A percentile compares a stretch with the other conserved stretches of the same genome.
Evolutionary conservation across 208 protist genomes (phyloP).

Genomic region (Leishmania tarentolae): DNA sequence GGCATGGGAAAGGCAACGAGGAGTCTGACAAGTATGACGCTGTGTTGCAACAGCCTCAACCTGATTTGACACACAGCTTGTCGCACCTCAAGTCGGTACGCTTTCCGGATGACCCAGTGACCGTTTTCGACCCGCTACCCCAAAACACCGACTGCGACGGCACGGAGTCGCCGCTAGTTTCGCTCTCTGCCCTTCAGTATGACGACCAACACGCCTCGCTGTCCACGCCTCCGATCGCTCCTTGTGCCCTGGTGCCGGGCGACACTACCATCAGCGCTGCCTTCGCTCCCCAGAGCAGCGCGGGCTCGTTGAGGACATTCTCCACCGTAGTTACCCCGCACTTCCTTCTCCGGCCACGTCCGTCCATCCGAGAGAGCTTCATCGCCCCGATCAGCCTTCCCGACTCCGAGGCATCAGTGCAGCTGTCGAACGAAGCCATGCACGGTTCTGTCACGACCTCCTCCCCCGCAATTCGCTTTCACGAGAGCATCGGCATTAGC

Average conservation of each 20-base stretch:
- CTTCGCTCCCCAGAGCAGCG: background rate
- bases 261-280: background rate
- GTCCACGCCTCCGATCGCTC: background rate
- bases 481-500: conserved; percentile 25
- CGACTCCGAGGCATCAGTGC: conserved; percentile 12
- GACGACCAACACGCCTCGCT: background rate
- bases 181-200: background rate
- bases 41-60: background rate
- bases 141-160: background rate
- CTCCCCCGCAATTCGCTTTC: conserved; percentile 15
- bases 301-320: background rate
- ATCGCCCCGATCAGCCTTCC: conserved; percentile 31
- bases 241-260: conserved; percentile 1
- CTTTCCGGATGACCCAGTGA: conserved; percentile 11
- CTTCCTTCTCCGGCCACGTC: conserved; percentile 22
- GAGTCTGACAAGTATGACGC: background rate
- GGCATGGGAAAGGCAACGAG: background rate
- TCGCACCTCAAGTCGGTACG: conserved; percentile 21
- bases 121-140: background rate
- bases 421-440: background rate
- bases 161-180: background rate
- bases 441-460: background rate
- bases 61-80: background rate
- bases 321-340: conserved; percentile 25
- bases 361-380: conserved; percentile 29